Base-by-base conservation (phyloP, 768 basidiomycete genomes). In the Auricularia sp. region DNA sequence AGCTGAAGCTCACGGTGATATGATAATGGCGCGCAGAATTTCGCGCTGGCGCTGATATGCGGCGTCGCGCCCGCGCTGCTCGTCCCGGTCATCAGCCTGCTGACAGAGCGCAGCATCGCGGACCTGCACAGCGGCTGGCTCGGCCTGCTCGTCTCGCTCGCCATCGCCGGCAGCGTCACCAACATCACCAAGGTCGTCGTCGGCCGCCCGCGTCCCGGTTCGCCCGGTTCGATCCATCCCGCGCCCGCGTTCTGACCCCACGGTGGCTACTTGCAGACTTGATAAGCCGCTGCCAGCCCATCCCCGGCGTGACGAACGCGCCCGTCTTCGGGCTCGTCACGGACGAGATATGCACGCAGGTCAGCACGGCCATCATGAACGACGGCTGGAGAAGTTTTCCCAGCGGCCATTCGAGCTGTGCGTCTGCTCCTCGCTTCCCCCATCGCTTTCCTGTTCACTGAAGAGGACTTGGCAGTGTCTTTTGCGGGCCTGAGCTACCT, bases 321-420 rank as follows among this genome's bases (percentile, higher is more conserved):
- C 71, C 79, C 1, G 69, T 76, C 0, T 96, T 83, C 67, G 89
- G 91, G 0, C 77, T 98, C 7, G 85, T 87, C 0, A 85, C 80
- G n/a, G 83, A 81, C 62, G 80, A 82, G 4, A 86, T 96, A 62
- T 99, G 97, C 74, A 91, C 91, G 1, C 87, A 88, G 69, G 79
- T 83, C 3, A 76, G 90, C 67, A 69, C 72, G 18, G 67, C 71
- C 7, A 80, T 87, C 34, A 73, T 94, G 67, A 76, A 79, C 35
- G 92, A 96, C 75, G 95, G 94, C 1, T 98, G 92, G 78, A 83
- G 90, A 69, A 94, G 92, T 71, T 97, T 98, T 74, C 89, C 88
- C 14, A 92, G 90, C 63, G 95, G 95, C 1, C 94, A 97, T 75
- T 87, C 92, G 3, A 93, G 91, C 68, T 66, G 93, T 94, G 75